Evolutionary conservation across 441 rosid species (phyloP), one percentile per base, ranked within the genome.

Genomic region (Eutrema salsugineum): DNA sequence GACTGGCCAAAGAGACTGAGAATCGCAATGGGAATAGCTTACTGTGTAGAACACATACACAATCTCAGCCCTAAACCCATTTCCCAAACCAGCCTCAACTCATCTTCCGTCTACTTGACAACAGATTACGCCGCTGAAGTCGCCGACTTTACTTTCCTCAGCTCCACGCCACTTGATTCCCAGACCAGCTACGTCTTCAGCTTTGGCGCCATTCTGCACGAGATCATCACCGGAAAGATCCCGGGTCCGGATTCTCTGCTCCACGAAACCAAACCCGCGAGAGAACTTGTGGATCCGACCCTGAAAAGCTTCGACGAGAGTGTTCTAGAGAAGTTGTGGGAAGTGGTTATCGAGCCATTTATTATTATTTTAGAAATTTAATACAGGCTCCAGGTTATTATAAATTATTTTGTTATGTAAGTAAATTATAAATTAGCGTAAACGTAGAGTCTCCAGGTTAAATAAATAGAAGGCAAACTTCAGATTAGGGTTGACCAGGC

Each of bases 101-200:
- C 99, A 14, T 84, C 88, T 16, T 82, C 86, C 8, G 65, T 94
- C 24, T 86, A 85, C 83, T 87, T 91, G 43, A 83, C 97, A 3
- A 86, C 87, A 78, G 99, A 94, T 70, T 90, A 87, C 46, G 99
- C 99, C 10, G 97, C 97, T 44, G 91, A 94, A 83, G 70, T 94
- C 83, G 83, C 97, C 5, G 95, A 94, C 80, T 91, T 91, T 76
- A 79, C 86, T 46, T 83, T 85, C 84, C 73, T 82, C 82, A 83
- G 67, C 58, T 78, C 85, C 70, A 72, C 72, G 35, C 56, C 78
- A 33, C 59, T 71, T 20, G 78, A 84, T 51, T 78, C 73, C 39
- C 80, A 75, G 40, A 82, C 84, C 80, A 85, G 82, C 62, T 27
- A 75, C 7, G 75, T 85, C 46, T 78, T 74, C 81, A 78, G 83